Base-by-base conservation (phyloP, 2,329 filamentous ascomycete species). In the Dactylellina cionopaga region DNA sequence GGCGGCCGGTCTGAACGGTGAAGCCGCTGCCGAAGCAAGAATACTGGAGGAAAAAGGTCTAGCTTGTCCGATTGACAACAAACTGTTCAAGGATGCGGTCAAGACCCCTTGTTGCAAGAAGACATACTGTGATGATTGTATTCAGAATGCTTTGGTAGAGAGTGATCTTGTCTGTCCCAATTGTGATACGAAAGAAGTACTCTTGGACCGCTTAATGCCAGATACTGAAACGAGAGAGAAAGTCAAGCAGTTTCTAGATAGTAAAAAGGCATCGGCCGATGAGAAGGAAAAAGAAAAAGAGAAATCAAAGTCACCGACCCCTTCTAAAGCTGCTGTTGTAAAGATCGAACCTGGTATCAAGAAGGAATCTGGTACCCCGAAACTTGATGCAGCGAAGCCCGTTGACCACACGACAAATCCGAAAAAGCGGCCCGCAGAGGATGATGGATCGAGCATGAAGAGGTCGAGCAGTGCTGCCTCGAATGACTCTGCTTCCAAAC, bases 121-220 rank as follows among this genome's bases (percentile, higher is more conserved):
- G 87, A 97, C 93, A 80, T 99, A 96, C 85, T 99, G 95, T 86
- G 95, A 95, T 87, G 92, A 97, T 81, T 99, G 95, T 90, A 97
- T 99, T 83, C 96, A 95, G 81, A 96, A 96, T 87, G 92, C 93
- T 82, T 89, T 99, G 82, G 94, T 97, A 83, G 93, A 98, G 85
- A 95, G 90, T 87, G 95, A 99, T 86, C 92, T 99, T 83, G 85
- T 93, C 81, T 99, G 95, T 82, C 95, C 95, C 75, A 89, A 89
- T 77, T 99, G 95, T 84, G 88, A 91, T 82, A 90, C 90, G 75
- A 92, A 96, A 80, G 92, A 92, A 79, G 92, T 97, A 75, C 85
- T 97, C 78, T 91, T 98, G 82, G 94, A 97, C 85, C 90, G 96
- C 81, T 87, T 99, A 77, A 87, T 89, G 79, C 83, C 89, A 75